Base-by-base conservation (phyloP, 1,284 basidiomycete species). In the Cyathus pygmaeus region DNA sequence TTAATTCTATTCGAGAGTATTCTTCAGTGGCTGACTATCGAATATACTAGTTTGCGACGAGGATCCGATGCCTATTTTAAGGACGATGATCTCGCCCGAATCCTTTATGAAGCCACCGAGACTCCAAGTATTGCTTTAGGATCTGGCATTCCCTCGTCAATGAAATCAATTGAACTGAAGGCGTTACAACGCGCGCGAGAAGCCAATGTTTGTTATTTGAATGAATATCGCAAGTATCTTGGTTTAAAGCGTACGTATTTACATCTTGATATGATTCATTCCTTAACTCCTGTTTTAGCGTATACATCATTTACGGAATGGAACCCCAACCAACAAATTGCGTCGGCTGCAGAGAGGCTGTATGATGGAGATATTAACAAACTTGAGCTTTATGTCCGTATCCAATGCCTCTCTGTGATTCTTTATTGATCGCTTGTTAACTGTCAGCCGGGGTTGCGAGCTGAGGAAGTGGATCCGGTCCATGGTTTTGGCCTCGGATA, bases 371-470 rank as follows among this genome's bases (percentile, higher is more conserved):
- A 55, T 27, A 68, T 72, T 44, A 62, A 72, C 39, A 59, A 65
- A n/a, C 56, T 72, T 33, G 71, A 71, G 42, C 60, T 71, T 39
- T 71, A 71, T 55, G 71, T 72, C 23, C 57, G 71, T 54, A 17
- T 44, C 2, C 29, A 15, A 23, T 44, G 3, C 27, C 21, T 42
- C 61, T 13, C 17, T 7, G 19, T n/a, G 19, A 51, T 29, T 6
- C n/a, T 24, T 9, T 46, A n/a, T 9, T 24, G 7, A 33, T 41
- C 4, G 5, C 30, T 41, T n/a, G 31, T 30, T 29, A 42, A 13
- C 27, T 11, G 3, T 19, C 26, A 70, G 68, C 60, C 66, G 10
- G 68, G 68, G n/a, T 57, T 70, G 2, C 62, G 62, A 44, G 66
- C 58, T n/a, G 68, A 70, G 33, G 44, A 55, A 27, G 39, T 54